Conservation (phyloP, 345 rosid genomes). For the Corchorus capsularis region DNA sequence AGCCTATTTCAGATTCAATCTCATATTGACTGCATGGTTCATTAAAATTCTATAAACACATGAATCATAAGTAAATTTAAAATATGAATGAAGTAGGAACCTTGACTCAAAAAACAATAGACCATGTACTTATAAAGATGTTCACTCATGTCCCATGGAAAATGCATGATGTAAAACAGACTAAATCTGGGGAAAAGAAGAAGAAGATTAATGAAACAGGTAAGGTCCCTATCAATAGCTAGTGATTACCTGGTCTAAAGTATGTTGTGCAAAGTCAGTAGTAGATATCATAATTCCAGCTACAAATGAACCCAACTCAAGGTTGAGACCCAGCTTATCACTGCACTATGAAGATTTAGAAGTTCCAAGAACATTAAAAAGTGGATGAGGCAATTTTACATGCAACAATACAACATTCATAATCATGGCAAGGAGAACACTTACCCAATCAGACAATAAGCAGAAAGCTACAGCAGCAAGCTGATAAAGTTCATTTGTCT, state of each 20-base stretch:
- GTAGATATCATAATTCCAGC: slow-evolving; percentile 99
- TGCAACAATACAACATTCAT: neutral
- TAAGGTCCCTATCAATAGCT: neutral
- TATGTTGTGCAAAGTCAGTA: slow-evolving; percentile 91
- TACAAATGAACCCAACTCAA: slow-evolving; percentile 95
- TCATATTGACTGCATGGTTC: neutral
- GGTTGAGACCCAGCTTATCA: slow-evolving; percentile 99
- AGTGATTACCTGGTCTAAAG: slow-evolving; percentile 84
- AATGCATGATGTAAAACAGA: neutral
- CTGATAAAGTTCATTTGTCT: slow-evolving; percentile 99
- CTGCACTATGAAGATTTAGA: slow-evolving; percentile 84
- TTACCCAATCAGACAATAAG: slow-evolving; percentile 98
- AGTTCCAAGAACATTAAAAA: slow-evolving; percentile 21
- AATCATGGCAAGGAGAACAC: slow-evolving; percentile 21
- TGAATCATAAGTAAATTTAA: neutral
- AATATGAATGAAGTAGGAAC: neutral
- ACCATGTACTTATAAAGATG: neutral
- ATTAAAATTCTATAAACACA: neutral
- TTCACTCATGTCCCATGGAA: neutral
- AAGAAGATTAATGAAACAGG: neutral
- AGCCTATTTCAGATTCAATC: neutral
- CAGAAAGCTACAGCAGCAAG: slow-evolving; percentile 99
- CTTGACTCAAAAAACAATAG: slow-evolving; percentile 10
- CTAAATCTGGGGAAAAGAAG: too few relatives aligned
- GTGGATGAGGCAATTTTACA: neutral